These are phyloP conservation scores for Carnegiea gigantea DNA, from an alignment of 179 eudicot genomes.

Conservation along the genomic window DNA sequence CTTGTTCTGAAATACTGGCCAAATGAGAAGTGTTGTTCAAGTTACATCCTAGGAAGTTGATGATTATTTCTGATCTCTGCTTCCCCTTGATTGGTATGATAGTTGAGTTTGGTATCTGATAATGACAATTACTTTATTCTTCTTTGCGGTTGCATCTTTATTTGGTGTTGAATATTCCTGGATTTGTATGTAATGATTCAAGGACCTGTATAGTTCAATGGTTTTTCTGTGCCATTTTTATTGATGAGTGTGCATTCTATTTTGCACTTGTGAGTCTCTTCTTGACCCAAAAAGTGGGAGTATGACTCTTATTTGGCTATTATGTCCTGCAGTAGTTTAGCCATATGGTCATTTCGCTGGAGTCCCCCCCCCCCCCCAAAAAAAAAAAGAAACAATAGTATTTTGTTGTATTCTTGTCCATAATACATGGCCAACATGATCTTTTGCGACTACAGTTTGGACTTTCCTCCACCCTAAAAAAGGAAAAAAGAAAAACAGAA, in stretches of 20 bases:
- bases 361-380: background rate
- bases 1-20: background rate
- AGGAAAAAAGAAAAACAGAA: background rate
- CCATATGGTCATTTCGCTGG: background rate
- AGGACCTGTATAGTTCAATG: background rate
- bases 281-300: background rate
- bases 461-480: background rate
- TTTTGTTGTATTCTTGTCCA: background rate
- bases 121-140: no score
- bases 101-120: no score
- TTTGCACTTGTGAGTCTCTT: background rate
- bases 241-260: background rate
- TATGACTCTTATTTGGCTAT: background rate
- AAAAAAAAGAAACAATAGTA: background rate
- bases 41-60: background rate
- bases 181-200: background rate
- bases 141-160: background rate
- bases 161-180: background rate
- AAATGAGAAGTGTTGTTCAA: background rate
- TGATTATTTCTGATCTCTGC: background rate
- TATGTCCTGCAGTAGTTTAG: background rate
- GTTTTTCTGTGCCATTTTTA: background rate
- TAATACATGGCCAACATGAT: background rate
- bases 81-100: background rate
- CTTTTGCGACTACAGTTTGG: background rate